These are phyloP conservation scores for Gossypioides kirkii DNA, from an alignment of 345 rosid species.

Conservation along the genomic window DNA sequence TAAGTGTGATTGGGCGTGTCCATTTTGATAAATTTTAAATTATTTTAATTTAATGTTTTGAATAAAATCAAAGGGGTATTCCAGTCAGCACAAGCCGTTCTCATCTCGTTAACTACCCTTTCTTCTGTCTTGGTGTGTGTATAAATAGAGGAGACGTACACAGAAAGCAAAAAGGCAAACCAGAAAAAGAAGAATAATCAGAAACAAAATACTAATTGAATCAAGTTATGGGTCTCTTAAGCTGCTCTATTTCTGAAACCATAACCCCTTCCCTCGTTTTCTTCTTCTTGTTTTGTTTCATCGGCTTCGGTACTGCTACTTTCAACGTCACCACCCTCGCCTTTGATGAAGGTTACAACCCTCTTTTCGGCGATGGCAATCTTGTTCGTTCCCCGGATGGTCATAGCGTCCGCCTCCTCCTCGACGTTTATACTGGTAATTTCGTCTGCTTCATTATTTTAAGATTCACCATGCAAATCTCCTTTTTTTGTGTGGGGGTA, in stretches of 20 bases:
- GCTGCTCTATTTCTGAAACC: neutral
- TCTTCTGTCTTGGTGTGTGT: neutral
- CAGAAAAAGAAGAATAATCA: neutral
- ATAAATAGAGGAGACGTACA: conserved; percentile 7
- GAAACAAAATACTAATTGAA: too few species aligned
- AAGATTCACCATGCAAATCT: too few species aligned
- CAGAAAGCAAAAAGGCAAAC: neutral
- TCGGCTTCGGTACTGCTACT: neutral
- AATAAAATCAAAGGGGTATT: neutral
- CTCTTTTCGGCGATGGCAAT: conserved; percentile 80
- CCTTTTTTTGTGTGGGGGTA: too few species aligned
- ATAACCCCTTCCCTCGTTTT: neutral
- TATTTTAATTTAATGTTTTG: neutral
- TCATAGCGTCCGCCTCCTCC: conserved; percentile 77
- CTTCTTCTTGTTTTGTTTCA: neutral
- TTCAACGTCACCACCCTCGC: conserved; percentile 55
- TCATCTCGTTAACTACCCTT: neutral
- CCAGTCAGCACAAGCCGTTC: neutral
- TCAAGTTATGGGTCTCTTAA: conserved; percentile 4
- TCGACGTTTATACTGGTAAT: conserved; percentile 70
- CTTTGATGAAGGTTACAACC: conserved; percentile 75
- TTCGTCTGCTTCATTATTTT: too few species aligned
- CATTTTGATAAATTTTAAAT: too few species aligned
- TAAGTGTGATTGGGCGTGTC: too few species aligned
- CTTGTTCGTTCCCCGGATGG: conserved; percentile 76